Percentiles rank a stretch among this genome's conserved stretches.
Conservation (phyloP, 345 rosid genomes). For the Moricandia arvensis region DNA sequence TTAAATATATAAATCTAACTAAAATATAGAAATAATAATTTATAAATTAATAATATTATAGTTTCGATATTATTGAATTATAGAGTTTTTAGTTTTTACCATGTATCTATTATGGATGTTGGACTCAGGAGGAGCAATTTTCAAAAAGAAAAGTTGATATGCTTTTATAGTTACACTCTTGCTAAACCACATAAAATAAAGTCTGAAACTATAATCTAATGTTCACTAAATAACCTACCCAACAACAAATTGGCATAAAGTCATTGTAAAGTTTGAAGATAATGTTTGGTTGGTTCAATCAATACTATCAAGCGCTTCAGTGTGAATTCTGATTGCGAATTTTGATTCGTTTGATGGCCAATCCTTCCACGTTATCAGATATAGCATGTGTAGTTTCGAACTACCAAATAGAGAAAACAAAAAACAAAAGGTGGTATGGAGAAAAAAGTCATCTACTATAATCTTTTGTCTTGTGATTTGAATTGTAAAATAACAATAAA, state of each 20-base stretch:
- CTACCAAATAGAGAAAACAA: neutral
- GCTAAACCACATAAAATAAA: neutral
- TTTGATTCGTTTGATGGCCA: neutral
- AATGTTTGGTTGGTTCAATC: slow-evolving; percentile 25
- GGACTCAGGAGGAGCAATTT: neutral
- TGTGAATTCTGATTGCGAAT: neutral
- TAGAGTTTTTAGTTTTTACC: neutral
- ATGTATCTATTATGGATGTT: neutral
- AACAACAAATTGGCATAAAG: neutral
- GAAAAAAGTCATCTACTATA: neutral
- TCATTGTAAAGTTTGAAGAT: neutral
- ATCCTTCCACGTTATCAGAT: neutral
- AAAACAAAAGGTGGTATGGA: neutral
- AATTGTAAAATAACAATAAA: neutral
- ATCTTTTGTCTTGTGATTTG: neutral
- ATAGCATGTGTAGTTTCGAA: neutral
- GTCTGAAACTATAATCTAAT: neutral
- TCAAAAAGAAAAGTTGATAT: neutral
- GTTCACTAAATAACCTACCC: neutral
- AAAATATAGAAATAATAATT: neutral
- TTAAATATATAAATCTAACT: no score
- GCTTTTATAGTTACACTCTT: neutral
- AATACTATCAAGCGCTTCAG: neutral
- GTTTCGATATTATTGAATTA: neutral
- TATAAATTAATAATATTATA: neutral